phyloP scores from a whole-genome alignment of 352 stramenopile species.

The Globisporangium middletonii region DNA sequence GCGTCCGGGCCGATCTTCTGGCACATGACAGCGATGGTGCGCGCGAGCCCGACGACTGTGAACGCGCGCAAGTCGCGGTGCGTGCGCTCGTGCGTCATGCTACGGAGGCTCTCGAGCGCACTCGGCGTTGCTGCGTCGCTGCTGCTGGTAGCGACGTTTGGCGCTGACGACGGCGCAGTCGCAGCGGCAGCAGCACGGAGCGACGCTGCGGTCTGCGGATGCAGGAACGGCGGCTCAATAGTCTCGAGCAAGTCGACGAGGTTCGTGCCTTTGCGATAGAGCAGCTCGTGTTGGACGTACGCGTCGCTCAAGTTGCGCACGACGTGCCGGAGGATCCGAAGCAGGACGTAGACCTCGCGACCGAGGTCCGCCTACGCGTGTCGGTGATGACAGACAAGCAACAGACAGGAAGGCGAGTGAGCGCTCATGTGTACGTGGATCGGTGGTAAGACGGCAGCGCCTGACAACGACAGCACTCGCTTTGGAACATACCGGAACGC shows the following conservation, averaged over 20 bases:
- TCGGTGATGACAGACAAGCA: background rate
- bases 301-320: slow-evolving; percentile 51
- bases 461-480: background rate
- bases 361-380: slow-evolving; percentile 46
- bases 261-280: slow-evolving; percentile 27
- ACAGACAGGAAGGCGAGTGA: background rate
- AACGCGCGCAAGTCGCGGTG: slow-evolving; percentile 54
- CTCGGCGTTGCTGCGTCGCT: slow-evolving; percentile 23
- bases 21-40: slow-evolving; percentile 53
- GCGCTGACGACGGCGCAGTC: slow-evolving; percentile 11
- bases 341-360: slow-evolving; percentile 64
- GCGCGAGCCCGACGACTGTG: slow-evolving; percentile 51
- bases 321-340: slow-evolving; percentile 57
- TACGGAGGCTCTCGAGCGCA: slow-evolving; percentile 35
- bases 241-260: slow-evolving; percentile 50
- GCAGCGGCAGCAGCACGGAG: slow-evolving; percentile 35
- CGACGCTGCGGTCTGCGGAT: slow-evolving; percentile 47
- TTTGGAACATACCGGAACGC: slow-evolving; percentile 44
- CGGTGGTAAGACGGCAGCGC: background rate
- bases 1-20: slow-evolving; percentile 52
- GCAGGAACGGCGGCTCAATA: slow-evolving; percentile 60
- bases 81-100: slow-evolving; percentile 37
- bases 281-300: slow-evolving; percentile 39
- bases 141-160: background rate
- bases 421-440: too few relatives aligned